These are phyloP conservation scores for Aspergillus steynii DNA, from an alignment of 495 filamentous ascomycete genomes.

Conservation along the genomic window DNA sequence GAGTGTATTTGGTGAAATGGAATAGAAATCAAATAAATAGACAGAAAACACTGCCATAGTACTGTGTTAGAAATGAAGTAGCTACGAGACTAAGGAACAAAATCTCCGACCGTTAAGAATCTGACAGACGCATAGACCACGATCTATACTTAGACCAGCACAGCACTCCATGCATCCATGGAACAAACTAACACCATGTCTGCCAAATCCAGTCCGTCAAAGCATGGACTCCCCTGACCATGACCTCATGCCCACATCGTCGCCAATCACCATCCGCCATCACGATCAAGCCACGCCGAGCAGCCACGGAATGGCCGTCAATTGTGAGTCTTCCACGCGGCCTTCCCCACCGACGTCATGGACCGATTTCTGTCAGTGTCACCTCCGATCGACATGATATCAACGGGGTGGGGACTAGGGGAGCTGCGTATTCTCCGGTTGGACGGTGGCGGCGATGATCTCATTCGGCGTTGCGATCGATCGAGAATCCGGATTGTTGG, in stretches of 20 bases:
- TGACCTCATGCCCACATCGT: background rate
- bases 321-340: background rate
- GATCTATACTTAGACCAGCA: background rate
- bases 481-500: background rate
- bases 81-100: too few relatives aligned
- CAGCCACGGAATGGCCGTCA: background rate
- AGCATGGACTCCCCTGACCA: background rate
- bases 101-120: background rate
- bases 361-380: background rate
- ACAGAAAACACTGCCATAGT: too few relatives aligned
- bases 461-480: background rate
- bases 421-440: background rate
- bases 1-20: too few relatives aligned
- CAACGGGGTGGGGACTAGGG: background rate
- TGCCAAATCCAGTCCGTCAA: background rate
- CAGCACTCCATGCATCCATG: background rate
- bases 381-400: background rate
- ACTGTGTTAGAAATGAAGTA: too few relatives aligned
- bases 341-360: background rate
- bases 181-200: background rate
- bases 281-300: background rate
- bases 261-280: background rate
- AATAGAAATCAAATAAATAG: background rate
- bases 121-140: background rate
- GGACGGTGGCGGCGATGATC: background rate